phyloP scores from a whole-genome alignment of 1,139 yeast species.

The Candida frijolesensis region DNA sequence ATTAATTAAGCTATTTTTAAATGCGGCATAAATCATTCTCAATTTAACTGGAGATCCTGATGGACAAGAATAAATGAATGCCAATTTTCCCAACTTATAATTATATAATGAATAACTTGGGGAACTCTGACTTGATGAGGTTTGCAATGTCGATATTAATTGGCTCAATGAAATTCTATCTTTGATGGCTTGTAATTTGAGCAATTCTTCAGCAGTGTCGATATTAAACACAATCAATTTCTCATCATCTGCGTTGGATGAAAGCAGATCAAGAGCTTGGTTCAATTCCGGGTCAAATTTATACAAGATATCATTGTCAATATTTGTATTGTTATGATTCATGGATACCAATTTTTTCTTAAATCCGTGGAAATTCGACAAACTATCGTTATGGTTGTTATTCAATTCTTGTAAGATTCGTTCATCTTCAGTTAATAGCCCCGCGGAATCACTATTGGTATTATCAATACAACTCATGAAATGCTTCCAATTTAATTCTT shows the following conservation, averaged over 20 bases:
- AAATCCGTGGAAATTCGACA: conserved; percentile 16
- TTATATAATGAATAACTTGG: conserved; percentile 64
- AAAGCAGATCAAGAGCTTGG: conserved; percentile 23
- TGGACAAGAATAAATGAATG: conserved; percentile 86
- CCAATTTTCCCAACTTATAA: conserved; percentile 28
- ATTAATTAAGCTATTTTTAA: conserved; percentile 65
- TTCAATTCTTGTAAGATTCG: conserved; percentile 49
- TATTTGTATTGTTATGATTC: conserved; percentile 16
- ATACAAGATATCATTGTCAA: conserved; percentile 27
- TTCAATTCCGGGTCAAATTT: conserved; percentile 28
- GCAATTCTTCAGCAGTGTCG: conserved; percentile 29
- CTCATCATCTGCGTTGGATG: conserved; percentile 12
- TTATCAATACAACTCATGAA: conserved; percentile 44
- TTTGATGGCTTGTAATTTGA: conserved; percentile 22
- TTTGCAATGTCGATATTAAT: conserved; percentile 26
- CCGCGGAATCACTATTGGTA: conserved; percentile 37
- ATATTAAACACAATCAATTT: conserved; percentile 36
- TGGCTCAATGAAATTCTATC: conserved; percentile 20
- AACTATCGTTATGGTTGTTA: conserved; percentile 11
- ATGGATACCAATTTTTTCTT: conserved; percentile 41
- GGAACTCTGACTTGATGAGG: conserved; percentile 8
- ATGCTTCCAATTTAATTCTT: conserved; percentile 58
- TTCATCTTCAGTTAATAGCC: conserved; percentile 57
- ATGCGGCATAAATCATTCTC: conserved; percentile 90
- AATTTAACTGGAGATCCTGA: conserved; percentile 87